A percentile compares a stretch with the other conserved stretches of the same genome.
phyloP scores from a whole-genome alignment of 176 grass and related monocot species.

The Oryza brachyantha region DNA sequence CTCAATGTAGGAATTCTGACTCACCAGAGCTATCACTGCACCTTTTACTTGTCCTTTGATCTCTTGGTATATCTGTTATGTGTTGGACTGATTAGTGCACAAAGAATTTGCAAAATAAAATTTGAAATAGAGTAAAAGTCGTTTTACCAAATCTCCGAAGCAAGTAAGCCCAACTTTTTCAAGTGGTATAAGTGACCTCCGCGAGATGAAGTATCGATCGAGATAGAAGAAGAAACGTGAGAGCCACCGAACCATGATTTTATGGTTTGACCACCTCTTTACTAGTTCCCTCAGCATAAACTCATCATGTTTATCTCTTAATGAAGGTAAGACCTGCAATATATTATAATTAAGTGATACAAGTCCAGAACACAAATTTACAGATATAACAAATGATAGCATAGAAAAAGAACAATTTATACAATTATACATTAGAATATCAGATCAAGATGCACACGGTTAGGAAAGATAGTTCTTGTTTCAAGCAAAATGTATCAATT shows the following conservation, averaged over 20 bases:
- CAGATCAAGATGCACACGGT: not conserved
- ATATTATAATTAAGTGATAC: not conserved
- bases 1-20: conserved; percentile 13
- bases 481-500: not conserved
- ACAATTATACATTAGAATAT: not conserved
- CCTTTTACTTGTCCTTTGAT: conserved; percentile 85
- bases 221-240: conserved; percentile 90
- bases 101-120: not conserved
- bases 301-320: conserved; percentile 87
- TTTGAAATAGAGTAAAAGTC: not conserved
- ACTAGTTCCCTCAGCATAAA: conserved; percentile 91
- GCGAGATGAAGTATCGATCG: conserved; percentile 81
- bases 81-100: conserved; percentile 11
- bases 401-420: not conserved
- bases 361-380: not conserved
- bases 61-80: conserved; percentile 79
- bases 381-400: not conserved
- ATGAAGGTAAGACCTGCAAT: conserved; percentile 72
- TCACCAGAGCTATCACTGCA: conserved; percentile 81
- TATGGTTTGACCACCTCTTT: conserved; percentile 89
- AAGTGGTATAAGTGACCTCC: conserved; percentile 63
- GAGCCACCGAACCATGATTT: conserved; percentile 91
- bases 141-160: conserved; percentile 71
- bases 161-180: conserved; percentile 80
- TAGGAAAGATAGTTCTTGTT: not conserved